These are phyloP conservation scores for Phytophthora idaei DNA, from an alignment of 352 stramenopile genomes.

Conservation along the genomic window DNA sequence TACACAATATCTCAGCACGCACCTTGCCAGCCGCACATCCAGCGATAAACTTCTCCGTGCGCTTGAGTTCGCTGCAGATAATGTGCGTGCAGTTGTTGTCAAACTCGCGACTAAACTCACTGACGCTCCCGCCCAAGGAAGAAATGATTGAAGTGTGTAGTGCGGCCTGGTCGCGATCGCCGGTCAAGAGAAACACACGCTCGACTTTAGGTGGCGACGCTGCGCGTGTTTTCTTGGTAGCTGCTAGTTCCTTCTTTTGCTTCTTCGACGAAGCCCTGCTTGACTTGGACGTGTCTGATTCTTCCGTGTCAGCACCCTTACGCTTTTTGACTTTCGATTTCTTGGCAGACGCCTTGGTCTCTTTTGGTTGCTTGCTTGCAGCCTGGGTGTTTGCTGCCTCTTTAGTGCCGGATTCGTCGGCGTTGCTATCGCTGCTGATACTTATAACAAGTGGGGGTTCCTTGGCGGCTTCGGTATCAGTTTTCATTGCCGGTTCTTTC, in stretches of 20 bases:
- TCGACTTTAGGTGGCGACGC: conserved; percentile 22
- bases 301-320: conserved; percentile 25
- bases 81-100: conserved; percentile 82
- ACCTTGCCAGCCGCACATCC: conserved; percentile 86
- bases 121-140: conserved; percentile 64
- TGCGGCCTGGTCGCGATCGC: conserved; percentile 67
- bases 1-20: conserved; percentile 4
- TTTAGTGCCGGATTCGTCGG: conserved; percentile 17
- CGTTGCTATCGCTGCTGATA: conserved; percentile 33
- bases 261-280: conserved; percentile 32
- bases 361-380: conserved; percentile 20
- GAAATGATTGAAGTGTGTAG: conserved; percentile 83
- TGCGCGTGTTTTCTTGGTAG: conserved; percentile 8
- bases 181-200: conserved; percentile 75
- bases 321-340: conserved; percentile 37
- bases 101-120: conserved; percentile 69
- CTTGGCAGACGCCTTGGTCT: conserved; percentile 24
- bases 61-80: conserved; percentile 87
- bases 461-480: conserved; percentile 21
- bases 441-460: conserved; percentile 26
- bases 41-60: conserved; percentile 88
- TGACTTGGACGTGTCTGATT: conserved; percentile 14
- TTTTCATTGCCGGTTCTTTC: conserved; percentile 22
- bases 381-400: conserved; percentile 4
- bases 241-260: conserved; percentile 34